Conservation (phyloP, 345 rosid genomes). For the Syzygium jambos region DNA sequence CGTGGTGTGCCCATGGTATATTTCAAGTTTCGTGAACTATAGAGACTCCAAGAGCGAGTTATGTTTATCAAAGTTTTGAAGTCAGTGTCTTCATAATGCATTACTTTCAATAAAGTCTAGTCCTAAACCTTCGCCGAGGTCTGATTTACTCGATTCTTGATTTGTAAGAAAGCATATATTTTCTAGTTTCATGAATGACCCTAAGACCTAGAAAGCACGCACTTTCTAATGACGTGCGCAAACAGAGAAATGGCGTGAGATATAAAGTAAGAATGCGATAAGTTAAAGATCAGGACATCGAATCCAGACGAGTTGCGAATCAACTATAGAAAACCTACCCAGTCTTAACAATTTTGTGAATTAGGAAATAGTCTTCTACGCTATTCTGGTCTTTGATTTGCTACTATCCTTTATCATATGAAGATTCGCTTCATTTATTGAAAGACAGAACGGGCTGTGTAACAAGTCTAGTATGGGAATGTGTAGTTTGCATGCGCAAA, state of each 20-base stretch:
- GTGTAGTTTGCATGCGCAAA: neutral
- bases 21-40: neutral
- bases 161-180: neutral
- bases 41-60: neutral
- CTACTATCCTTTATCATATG: neutral
- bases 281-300: neutral
- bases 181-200: neutral
- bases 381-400: neutral
- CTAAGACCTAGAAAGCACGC: neutral
- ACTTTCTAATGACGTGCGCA: neutral
- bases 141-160: neutral
- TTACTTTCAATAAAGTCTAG: neutral
- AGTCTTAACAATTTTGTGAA: no score
- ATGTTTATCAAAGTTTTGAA: no score
- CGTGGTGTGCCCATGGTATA: neutral
- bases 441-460: neutral
- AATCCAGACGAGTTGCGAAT: neutral
- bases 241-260: neutral
- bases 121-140: neutral
- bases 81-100: neutral
- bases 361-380: neutral
- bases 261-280: neutral
- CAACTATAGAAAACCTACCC: neutral
- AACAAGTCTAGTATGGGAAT: neutral
- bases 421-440: neutral